phyloP scores from a whole-genome alignment of 2,329 filamentous ascomycete species.

The Aspergillus sp. region DNA sequence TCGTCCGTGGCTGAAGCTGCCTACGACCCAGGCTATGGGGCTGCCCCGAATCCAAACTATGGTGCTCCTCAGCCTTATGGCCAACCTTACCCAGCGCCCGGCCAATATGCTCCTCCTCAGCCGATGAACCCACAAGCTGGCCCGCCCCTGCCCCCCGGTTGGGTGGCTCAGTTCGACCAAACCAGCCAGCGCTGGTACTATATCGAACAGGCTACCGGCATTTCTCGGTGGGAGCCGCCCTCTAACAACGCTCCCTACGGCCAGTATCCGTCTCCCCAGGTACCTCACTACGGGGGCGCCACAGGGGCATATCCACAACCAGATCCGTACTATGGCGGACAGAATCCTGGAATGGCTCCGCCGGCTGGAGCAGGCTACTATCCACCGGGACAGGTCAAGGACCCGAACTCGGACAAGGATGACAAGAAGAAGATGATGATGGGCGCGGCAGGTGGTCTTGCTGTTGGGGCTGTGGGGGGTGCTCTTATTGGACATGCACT shows the following conservation, averaged over 20 bases:
- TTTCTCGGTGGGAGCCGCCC: slow-evolving; percentile 7
- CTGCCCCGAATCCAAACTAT: not conserved
- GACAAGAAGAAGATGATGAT: slow-evolving; percentile 4
- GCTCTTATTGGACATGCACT: slow-evolving; percentile 2
- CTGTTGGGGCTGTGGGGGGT: not conserved
- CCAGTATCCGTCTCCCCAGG: not conserved
- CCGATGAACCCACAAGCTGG: not conserved
- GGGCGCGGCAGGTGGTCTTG: slow-evolving; percentile 2
- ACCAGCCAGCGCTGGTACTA: slow-evolving; percentile 5
- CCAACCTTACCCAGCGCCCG: not conserved
- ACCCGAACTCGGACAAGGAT: not conserved
- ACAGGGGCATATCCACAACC: not conserved
- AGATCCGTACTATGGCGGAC: not conserved
- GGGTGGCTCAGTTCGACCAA: slow-evolving; percentile 8
- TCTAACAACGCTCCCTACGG: not conserved
- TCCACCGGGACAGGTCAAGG: not conserved
- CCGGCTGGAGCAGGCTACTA: not conserved
- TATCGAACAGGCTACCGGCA: slow-evolving; percentile 6
- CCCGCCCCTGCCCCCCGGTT: slow-evolving; percentile 5
- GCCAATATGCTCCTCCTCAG: not conserved
- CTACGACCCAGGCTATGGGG: not conserved
- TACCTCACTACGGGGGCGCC: not conserved
- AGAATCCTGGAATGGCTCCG: not conserved
- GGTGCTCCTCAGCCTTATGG: not conserved
- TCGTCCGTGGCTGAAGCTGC: not conserved